Evolutionary conservation across 192 early-diverging fungal genomes (phyloP).

Genomic region (Backusella parvicylindrica): DNA sequence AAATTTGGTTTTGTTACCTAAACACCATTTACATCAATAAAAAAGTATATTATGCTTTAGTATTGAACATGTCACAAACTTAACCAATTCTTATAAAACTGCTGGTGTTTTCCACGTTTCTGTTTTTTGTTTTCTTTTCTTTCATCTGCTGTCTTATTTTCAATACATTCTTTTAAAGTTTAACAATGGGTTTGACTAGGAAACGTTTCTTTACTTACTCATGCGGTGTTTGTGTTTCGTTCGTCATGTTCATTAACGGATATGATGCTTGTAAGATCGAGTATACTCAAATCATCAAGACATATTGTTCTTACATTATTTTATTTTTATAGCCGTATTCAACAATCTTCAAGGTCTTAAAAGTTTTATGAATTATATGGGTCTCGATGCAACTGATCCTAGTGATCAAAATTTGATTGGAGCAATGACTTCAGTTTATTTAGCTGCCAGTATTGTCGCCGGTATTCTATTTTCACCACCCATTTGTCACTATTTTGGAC

Average conservation of each 20-base stretch:
- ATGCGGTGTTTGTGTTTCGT: slow-evolving; percentile 6
- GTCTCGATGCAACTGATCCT: neutral
- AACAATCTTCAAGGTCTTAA: slow-evolving; percentile 17
- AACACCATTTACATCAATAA: neutral
- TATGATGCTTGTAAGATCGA: slow-evolving; percentile 21
- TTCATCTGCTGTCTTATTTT: neutral
- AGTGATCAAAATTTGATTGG: slow-evolving; percentile 7
- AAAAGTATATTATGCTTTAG: neutral
- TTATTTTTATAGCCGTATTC: slow-evolving; percentile 17
- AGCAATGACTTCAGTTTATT: slow-evolving; percentile 14
- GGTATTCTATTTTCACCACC: slow-evolving; percentile 16
- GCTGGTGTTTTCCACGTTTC: slow-evolving; percentile 1
- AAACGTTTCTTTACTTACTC: slow-evolving; percentile 12
- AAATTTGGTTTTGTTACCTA: neutral
- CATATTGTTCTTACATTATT: neutral
- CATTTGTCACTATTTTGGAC: slow-evolving; percentile 21
- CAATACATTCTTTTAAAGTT: neutral
- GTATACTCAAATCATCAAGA: neutral
- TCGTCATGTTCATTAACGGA: slow-evolving; percentile 27
- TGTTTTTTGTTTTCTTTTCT: neutral
- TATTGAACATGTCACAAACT: slow-evolving; percentile 3
- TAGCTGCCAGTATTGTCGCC: slow-evolving; percentile 16
- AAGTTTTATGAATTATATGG: slow-evolving; percentile 5
- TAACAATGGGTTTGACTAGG: neutral
- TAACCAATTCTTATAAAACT: neutral